Evolutionary conservation across 2,329 filamentous ascomycete genomes (phyloP), one percentile per base, ranked within the genome.

Genomic region (Aureobasidium sp.): DNA sequence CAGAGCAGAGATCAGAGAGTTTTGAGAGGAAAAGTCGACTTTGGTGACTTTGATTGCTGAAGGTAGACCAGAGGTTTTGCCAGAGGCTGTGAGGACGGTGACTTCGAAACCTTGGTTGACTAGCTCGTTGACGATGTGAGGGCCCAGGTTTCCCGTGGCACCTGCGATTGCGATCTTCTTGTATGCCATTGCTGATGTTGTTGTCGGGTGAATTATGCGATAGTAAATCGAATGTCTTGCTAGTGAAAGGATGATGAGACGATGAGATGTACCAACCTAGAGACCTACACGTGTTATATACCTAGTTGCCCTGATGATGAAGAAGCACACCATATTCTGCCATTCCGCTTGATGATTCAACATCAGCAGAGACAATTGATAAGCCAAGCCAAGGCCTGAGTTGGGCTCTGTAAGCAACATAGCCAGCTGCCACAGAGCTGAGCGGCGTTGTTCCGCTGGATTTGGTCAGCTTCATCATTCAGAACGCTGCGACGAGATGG

Each of bases 61-160:
- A 44, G 68, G 66, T 11, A 68, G 49, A 0, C 65, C 67, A 61
- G 71, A 67, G 27, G 61, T 69, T 58, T 66, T 49, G 56, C 58
- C 31, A n/a, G 67, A 53, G n/a, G 72, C 71, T 2, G 69, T 70
- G 42, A 75, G 68, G 44, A 71, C 69, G 6, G 71, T 73, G 61
- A 74, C 67, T 47, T 65, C 66, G 66, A 75, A 72, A 12, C 72
- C 72, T 53, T 52, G 47, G 15, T 70, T 67, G 41, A 78, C 68
- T 47, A 82, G 76, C 3, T 72, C 71, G 14, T 75, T 64, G 36
- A 80, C 67, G 34, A 81, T 68, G 12, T 71, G 65, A 4, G 72
- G 71, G 2, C 78, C 78, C 12, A 80, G 70, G 61, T 77, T 77
- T 39, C 78, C 78, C 12, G 69, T 69, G 22, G 73, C 70, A 37